phyloP scores from a whole-genome alignment of 441 rosid genomes.

The Populus hybrid region DNA sequence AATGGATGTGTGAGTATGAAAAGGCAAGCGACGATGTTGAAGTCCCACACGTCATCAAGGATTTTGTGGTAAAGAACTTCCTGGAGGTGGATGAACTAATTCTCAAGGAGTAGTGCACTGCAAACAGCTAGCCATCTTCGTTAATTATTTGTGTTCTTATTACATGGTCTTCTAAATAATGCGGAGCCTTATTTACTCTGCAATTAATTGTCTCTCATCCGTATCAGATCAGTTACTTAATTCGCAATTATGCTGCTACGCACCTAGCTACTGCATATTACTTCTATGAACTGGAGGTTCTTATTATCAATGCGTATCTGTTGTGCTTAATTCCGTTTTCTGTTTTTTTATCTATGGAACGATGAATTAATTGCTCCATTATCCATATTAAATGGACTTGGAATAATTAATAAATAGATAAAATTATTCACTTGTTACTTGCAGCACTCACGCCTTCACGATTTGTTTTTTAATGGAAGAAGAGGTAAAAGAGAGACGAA shows the following conservation, averaged over 20 bases:
- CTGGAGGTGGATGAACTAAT: conserved; percentile 64
- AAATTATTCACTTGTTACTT: not conserved
- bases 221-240: not conserved
- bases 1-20: conserved; percentile 74
- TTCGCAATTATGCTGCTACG: not conserved
- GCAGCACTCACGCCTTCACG: no score
- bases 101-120: conserved; percentile 31
- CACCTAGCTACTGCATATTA: not conserved
- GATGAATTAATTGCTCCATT: no score
- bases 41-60: conserved; percentile 68
- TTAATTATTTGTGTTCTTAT: not conserved
- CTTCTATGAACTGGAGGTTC: not conserved
- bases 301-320: not conserved
- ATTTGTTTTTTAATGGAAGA: no score
- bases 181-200: conserved; percentile 9
- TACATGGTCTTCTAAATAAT: conserved; percentile 20
- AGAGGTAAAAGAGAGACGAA: no score
- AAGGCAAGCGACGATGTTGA: conserved; percentile 63
- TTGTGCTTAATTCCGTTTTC: not conserved
- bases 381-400: not conserved
- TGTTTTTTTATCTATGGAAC: not conserved
- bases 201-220: not conserved
- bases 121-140: not conserved
- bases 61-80: conserved; percentile 76
- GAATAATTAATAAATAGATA: not conserved